These are phyloP conservation scores for Aureoboletus auriporus DNA, from an alignment of 768 basidiomycete genomes.

Conservation along the genomic window DNA sequence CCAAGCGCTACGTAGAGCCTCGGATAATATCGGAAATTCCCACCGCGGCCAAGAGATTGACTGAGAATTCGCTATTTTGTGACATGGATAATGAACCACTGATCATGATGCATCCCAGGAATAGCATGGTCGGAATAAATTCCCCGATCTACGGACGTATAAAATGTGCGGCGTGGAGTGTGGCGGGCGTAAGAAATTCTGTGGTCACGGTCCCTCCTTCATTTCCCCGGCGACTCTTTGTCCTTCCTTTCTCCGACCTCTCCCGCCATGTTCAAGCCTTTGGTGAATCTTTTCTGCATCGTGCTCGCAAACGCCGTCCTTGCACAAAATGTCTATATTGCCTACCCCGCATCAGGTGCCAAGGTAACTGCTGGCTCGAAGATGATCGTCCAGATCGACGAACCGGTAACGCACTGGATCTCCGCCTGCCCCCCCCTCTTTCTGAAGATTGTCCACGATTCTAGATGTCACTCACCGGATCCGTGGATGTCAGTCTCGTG, in stretches of 20 bases:
- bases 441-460: background rate
- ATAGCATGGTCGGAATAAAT: no score
- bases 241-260: background rate
- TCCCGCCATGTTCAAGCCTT: constrained; percentile 8
- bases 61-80: no score
- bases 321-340: constrained; percentile 33
- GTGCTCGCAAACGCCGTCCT: constrained; percentile 20
- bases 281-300: constrained; percentile 3
- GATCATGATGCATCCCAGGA: no score
- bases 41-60: no score
- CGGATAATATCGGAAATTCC: no score
- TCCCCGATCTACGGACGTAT: background rate
- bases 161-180: background rate
- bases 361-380: constrained; percentile 31
- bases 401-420: constrained; percentile 27
- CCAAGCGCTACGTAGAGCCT: no score
- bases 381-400: constrained; percentile 37
- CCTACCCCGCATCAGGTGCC: constrained; percentile 29
- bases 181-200: no score
- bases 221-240: no score
- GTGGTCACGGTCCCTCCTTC: no score
- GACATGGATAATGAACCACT: no score
- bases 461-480: background rate
- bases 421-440: no score
- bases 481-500: constrained; percentile 4